Conservation (phyloP, 352 stramenopile genomes). For the Globisporangium carolinianum region DNA sequence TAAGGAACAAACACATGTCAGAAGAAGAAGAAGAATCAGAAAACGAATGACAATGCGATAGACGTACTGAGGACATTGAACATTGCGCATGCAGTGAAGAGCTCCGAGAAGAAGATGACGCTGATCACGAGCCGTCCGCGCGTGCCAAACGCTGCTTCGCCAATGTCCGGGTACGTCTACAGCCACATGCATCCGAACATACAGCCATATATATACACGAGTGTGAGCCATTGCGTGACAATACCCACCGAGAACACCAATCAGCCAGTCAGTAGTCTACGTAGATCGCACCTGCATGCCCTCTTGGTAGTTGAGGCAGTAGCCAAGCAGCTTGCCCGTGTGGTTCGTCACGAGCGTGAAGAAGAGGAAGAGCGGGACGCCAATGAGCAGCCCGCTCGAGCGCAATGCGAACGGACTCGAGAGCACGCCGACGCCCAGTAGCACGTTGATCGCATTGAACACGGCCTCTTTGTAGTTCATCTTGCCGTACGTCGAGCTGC, state of each 20-base stretch:
- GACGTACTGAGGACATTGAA: slow-evolving; percentile 73
- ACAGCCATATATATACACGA: no score
- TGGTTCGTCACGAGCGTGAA: slow-evolving; percentile 83
- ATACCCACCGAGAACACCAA: not conserved
- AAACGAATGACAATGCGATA: no score
- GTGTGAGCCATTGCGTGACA: not conserved
- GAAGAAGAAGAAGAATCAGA: no score
- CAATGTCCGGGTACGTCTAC: slow-evolving; percentile 80
- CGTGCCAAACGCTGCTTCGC: slow-evolving; percentile 72
- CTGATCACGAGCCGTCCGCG: slow-evolving; percentile 62
- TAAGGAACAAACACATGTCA: no score
- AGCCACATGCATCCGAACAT: slow-evolving; percentile 1
- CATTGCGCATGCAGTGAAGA: slow-evolving; percentile 77
- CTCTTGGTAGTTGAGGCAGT: slow-evolving; percentile 74
- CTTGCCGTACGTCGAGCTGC: slow-evolving; percentile 23
- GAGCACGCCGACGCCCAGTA: slow-evolving; percentile 79
- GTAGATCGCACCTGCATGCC: slow-evolving; percentile 66
- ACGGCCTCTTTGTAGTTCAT: slow-evolving; percentile 70
- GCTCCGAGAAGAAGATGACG: slow-evolving; percentile 75
- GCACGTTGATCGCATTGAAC: slow-evolving; percentile 84
- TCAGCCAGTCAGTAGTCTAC: no score
- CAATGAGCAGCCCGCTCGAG: slow-evolving; percentile 67
- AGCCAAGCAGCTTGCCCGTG: slow-evolving; percentile 77
- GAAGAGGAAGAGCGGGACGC: slow-evolving; percentile 71
- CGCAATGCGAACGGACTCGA: slow-evolving; percentile 80